Base-by-base conservation (phyloP, 2,329 filamentous ascomycete species). In the Colletotrichum tamarilloi region DNA sequence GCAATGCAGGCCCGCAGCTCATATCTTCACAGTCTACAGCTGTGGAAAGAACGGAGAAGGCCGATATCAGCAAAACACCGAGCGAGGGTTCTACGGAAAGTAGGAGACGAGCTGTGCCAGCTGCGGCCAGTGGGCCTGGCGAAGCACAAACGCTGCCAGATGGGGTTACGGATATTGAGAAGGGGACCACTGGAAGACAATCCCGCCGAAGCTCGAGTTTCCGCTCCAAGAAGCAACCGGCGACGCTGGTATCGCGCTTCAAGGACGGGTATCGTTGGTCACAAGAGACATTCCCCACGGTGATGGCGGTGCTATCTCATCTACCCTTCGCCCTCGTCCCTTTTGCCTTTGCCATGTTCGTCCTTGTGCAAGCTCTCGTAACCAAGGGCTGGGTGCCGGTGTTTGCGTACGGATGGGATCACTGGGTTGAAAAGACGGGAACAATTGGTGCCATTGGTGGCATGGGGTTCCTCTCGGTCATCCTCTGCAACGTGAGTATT, bases 341-440 rank as follows among this genome's bases (percentile, higher is more conserved):
- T 0, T 94, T 94, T 77, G 90, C 92, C 0, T 91, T 95, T 68
- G 86, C 88, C 74, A 94, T 94, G 92, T 94, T 94, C 74, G 87
- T 94, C 11, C 87, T 95, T 0, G 92, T 94, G 0, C 92, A 95
- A 78, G 92, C 88, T 0, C 82, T 95, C 1, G 92, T 93, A 0
- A 93, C 91, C 0, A 94, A 93, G 75, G 92, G 93, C 12, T 94
- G 93, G 93, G 90, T 94, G 0, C 87, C 88, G 0, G 91, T 94
- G 0, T 94, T 94, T 76, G 92, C 92, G 0, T 86, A 93, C 63
- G 92, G 92, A 1, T 94, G 92, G 92, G 88, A 93, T 70, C 89
- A 92, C 63, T 94, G 92, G 92, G 92, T 93, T 0, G 82, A 85
- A 11, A 92, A 88, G 78, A 94, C 92, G 0, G 92, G 92, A 0